These are phyloP conservation scores for Russula emetica DNA, from an alignment of 768 basidiomycete genomes.

Conservation along the genomic window DNA sequence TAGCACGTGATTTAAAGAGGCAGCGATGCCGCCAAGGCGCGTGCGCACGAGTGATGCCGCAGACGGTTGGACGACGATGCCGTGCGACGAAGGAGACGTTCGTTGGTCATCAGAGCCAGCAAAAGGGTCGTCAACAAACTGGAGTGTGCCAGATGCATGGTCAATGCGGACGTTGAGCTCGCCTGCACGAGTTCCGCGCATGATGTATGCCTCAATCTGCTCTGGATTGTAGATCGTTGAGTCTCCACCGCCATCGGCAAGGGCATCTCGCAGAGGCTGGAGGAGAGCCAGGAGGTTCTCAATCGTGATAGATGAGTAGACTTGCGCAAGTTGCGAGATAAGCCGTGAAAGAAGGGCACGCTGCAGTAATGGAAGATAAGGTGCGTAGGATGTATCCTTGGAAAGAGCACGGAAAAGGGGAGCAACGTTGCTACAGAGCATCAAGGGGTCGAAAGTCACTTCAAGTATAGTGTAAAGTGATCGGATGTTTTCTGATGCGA, in stretches of 20 bases:
- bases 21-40: constrained; percentile 72
- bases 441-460: constrained; percentile 89
- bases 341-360: constrained; percentile 89
- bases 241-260: constrained; percentile 40
- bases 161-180: constrained; percentile 85
- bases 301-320: constrained; percentile 85
- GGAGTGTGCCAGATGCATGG: constrained; percentile 79
- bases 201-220: constrained; percentile 85
- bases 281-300: constrained; percentile 73
- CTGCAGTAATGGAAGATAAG: constrained; percentile 85
- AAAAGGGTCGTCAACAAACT: constrained; percentile 79
- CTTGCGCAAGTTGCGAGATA: constrained; percentile 85
- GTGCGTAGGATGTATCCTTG: constrained; percentile 56
- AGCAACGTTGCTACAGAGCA: constrained; percentile 71
- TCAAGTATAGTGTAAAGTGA: constrained; percentile 85
- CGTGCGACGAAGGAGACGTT: constrained; percentile 34
- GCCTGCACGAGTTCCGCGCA: constrained; percentile 84
- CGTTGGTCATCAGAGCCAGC: constrained; percentile 38
- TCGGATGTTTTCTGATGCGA: constrained; percentile 69
- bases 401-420: constrained; percentile 67
- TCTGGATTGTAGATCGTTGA: constrained; percentile 56
- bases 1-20: constrained; percentile 68
- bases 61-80: constrained; percentile 60
- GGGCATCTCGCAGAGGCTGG: constrained; percentile 60
- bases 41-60: constrained; percentile 70